phyloP scores from a whole-genome alignment of 352 stramenopile genomes.

The Globisporangium recalcitrans region DNA sequence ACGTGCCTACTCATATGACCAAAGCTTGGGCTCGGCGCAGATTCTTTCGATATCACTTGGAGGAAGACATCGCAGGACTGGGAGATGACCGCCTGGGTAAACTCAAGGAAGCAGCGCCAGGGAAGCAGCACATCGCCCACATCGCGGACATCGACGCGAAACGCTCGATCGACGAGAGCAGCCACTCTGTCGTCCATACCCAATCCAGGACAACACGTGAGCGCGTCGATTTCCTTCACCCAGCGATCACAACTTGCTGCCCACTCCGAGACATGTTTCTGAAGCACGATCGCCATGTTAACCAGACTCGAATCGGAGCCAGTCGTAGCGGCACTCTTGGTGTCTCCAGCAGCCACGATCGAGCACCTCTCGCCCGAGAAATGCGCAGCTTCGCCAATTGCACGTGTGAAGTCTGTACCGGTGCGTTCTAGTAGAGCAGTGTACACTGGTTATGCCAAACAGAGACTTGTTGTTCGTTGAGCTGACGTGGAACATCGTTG shows the following conservation, averaged over 20 bases:
- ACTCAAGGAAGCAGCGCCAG: slow-evolving; percentile 52
- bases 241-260: slow-evolving; percentile 26
- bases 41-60: slow-evolving; percentile 21
- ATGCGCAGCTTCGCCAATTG: background rate
- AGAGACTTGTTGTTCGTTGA: background rate
- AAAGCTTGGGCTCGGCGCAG: slow-evolving; percentile 26
- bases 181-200: slow-evolving; percentile 19
- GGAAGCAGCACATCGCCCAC: slow-evolving; percentile 22
- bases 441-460: slow-evolving; percentile 5
- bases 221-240: slow-evolving; percentile 17
- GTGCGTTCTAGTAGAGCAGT: slow-evolving; percentile 12
- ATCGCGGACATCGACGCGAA: slow-evolving; percentile 30
- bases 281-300: slow-evolving; percentile 27
- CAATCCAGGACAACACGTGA: background rate
- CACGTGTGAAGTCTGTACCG: slow-evolving; percentile 8
- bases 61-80: slow-evolving; percentile 33
- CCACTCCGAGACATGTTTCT: slow-evolving; percentile 73
- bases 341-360: no score
- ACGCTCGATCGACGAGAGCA: slow-evolving; percentile 28
- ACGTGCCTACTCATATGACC: background rate
- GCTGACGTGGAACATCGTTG: background rate
- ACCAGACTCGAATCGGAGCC: slow-evolving; percentile 13
- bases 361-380: background rate
- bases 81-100: slow-evolving; percentile 20
- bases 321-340: background rate